Percentiles rank a stretch among this genome's conserved stretches.
phyloP scores from a whole-genome alignment of 2,329 filamentous ascomycete species.

The Ophiosphaerella korrae region DNA sequence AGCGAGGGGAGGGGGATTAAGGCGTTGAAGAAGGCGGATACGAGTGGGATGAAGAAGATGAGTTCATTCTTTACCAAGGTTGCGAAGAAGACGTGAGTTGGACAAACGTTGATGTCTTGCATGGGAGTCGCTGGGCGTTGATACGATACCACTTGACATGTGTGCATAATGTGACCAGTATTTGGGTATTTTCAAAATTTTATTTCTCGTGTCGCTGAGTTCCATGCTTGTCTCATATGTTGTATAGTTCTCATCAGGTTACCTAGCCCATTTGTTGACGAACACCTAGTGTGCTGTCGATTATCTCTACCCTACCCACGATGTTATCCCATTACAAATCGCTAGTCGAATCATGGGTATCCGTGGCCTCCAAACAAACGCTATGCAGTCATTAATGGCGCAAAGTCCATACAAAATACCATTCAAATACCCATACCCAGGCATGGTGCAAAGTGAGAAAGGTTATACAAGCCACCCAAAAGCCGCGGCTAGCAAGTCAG shows the following conservation, averaged over 20 bases:
- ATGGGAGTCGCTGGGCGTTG: no score
- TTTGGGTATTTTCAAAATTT: neutral
- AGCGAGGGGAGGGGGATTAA: slow-evolving; percentile 76
- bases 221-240: neutral
- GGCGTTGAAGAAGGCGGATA: slow-evolving; percentile 87
- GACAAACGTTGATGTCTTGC: neutral
- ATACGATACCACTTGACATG: no score
- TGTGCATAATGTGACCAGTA: neutral
- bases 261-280: neutral
- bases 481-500: neutral
- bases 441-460: neutral
- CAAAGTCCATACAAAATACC: slow-evolving; percentile 3
- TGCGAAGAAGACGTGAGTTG: slow-evolving; percentile 29
- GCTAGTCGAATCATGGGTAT: slow-evolving; percentile 23
- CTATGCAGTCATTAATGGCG: slow-evolving; percentile 19
- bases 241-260: neutral
- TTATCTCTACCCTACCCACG: neutral
- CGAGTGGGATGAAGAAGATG: slow-evolving; percentile 94
- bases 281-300: neutral
- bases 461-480: slow-evolving; percentile 1
- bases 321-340: slow-evolving; percentile 2
- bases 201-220: neutral
- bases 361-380: slow-evolving; percentile 13
- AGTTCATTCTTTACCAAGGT: slow-evolving; percentile 88
- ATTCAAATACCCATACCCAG: neutral